phyloP scores from a whole-genome alignment of 257 asterid genomes.

The Buddleja alternifolia region DNA sequence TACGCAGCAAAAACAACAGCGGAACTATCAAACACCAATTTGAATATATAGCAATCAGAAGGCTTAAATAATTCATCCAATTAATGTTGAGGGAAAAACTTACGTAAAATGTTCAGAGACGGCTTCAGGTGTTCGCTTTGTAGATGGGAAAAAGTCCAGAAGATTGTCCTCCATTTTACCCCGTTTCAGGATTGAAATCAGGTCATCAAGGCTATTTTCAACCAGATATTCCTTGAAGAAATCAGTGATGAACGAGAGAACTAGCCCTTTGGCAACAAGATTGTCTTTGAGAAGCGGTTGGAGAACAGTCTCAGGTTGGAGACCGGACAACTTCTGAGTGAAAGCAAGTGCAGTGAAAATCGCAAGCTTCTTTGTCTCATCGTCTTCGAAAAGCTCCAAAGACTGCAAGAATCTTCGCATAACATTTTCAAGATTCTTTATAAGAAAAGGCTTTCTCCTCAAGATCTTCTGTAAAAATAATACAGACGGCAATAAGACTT shows the following conservation, averaged over 20 bases:
- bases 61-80: too few species aligned
- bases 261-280: slow-evolving; percentile 97
- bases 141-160: slow-evolving; percentile 82
- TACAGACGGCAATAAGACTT: slow-evolving; percentile 28
- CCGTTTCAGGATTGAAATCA: slow-evolving; percentile 83
- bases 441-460: slow-evolving; percentile 17
- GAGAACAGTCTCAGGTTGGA: slow-evolving; percentile 95
- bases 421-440: slow-evolving; percentile 31
- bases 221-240: slow-evolving; percentile 96
- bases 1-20: too few species aligned
- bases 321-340: slow-evolving; percentile 97
- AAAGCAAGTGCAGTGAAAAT: slow-evolving; percentile 99
- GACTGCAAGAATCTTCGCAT: slow-evolving; percentile 93
- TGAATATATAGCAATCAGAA: too few species aligned
- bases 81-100: slow-evolving; percentile 33
- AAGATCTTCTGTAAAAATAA: slow-evolving; percentile 51
- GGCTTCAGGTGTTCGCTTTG: slow-evolving; percentile 90
- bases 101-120: slow-evolving; percentile 94
- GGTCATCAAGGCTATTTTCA: slow-evolving; percentile 96
- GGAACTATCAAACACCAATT: too few species aligned
- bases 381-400: slow-evolving; percentile 90
- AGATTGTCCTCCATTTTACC: slow-evolving; percentile 96
- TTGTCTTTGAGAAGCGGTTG: slow-evolving; percentile 98
- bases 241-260: slow-evolving; percentile 87
- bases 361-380: slow-evolving; percentile 97